Base-by-base conservation (phyloP, 2,329 filamentous ascomycete species). In the Stachybotrys chartarum region DNA sequence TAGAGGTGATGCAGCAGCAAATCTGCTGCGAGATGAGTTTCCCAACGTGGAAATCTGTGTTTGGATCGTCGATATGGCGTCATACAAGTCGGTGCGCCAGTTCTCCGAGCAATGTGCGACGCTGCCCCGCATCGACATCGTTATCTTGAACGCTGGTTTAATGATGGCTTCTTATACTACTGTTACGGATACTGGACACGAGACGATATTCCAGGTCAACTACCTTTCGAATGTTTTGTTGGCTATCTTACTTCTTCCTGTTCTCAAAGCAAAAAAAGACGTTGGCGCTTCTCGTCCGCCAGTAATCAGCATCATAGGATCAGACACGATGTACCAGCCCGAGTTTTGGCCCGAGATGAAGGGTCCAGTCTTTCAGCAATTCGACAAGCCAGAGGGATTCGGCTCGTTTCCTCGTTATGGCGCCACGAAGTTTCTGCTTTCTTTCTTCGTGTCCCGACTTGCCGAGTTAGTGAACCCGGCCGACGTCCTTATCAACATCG, bases 41-140 rank as follows among this genome's bases (percentile, higher is more conserved):
- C 69, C 69, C 1, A 58, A 58, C 0, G 72, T 74, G 3, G 66
- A 50, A 0, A 70, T 82, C 14, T 69, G 78, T 12, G 77, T 82
- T 10, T 82, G 75, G 77, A 10, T 63, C 3, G 60, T 83, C n/a
- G 77, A 82, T 50, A 75, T 81, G 71, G 53, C 56, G 5, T 73
- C 69, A 0, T 78, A 80, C 52, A 64, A 70, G 2, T 79, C 76
- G 1, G 65, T 82, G 1, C 66, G 68, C 32, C 61, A 58, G 0
- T 82, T 82, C 55, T 70, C 67, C 0, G 53, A 53, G 1, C 68
- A 70, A 3, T 68, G 69, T 16, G 60, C 70, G 8, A 64, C 52
- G 0, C 65, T 78, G 6, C 51, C 63, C 1, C 65, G 72, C 0
- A 61, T 80, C 24, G 76, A 80, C 59, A 69, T 75, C 30, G 70